phyloP scores from a whole-genome alignment of 495 filamentous ascomycete species.

The Podospora fimiseda region DNA sequence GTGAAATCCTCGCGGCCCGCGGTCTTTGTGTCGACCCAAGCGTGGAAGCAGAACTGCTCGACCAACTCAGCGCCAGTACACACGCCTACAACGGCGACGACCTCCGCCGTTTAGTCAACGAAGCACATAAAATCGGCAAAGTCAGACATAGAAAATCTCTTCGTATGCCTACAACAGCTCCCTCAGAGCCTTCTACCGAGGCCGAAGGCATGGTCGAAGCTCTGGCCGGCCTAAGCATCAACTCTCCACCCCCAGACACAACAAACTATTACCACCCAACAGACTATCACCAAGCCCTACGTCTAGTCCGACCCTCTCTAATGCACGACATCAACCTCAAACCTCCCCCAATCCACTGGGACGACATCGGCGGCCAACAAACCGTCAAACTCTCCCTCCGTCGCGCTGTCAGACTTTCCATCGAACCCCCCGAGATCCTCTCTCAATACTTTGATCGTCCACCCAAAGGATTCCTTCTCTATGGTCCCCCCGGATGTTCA shows the following conservation, averaged over 20 bases:
- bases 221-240: background rate
- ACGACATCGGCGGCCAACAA: conserved; percentile 84
- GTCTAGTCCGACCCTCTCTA: conserved; percentile 62
- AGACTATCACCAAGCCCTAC: conserved; percentile 40
- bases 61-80: conserved; percentile 42
- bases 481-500: conserved; percentile 92
- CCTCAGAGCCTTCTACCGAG: too few relatives aligned
- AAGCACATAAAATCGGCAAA: conserved; percentile 28
- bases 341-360: conserved; percentile 79
- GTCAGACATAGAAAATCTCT: conserved; percentile 1
- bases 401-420: conserved; percentile 27
- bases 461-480: conserved; percentile 80
- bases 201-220: too few relatives aligned
- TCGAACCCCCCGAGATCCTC: conserved; percentile 50
- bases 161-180: background rate
- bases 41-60: conserved; percentile 32
- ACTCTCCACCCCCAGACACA: background rate
- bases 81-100: conserved; percentile 50
- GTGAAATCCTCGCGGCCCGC: conserved; percentile 62
- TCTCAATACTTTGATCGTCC: conserved; percentile 43
- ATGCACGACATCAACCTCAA: conserved; percentile 89
- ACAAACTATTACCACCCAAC: conserved; percentile 23
- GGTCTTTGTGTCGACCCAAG: conserved; percentile 31
- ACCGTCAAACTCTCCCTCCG: conserved; percentile 60
- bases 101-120: conserved; percentile 36